Conservation (phyloP, 177 flowering plant genomes). For the Vitis hybrid region DNA sequence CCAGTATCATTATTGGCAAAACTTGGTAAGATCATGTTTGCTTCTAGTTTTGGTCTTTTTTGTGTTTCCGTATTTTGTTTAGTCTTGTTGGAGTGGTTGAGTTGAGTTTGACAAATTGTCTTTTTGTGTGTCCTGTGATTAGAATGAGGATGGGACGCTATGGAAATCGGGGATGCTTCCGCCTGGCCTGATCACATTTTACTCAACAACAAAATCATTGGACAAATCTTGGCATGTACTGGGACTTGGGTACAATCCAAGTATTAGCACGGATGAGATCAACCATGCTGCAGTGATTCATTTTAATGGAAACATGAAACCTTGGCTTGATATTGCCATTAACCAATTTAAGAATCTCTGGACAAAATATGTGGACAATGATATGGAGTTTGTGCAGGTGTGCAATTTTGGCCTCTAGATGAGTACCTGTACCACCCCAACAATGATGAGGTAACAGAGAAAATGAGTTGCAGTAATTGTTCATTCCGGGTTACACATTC, state of each 20-base stretch:
- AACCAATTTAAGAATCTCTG: slow-evolving; percentile 65
- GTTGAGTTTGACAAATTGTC: not conserved
- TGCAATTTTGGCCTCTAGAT: slow-evolving; percentile 82
- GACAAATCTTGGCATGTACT: slow-evolving; percentile 85
- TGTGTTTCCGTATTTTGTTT: not conserved
- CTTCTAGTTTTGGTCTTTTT: not conserved
- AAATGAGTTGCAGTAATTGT: slow-evolving; percentile 6
- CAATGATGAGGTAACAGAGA: slow-evolving; percentile 11
- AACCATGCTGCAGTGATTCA: slow-evolving; percentile 74
- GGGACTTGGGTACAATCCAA: slow-evolving; percentile 82
- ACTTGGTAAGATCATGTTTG: slow-evolving; percentile 44
- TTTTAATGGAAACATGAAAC: slow-evolving; percentile 81
- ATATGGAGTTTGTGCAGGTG: slow-evolving; percentile 74
- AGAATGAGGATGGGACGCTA: slow-evolving; percentile 62
- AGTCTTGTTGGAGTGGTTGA: not conserved
- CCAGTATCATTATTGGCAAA: slow-evolving; percentile 72
- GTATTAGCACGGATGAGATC: slow-evolving; percentile 80
- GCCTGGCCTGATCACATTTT: slow-evolving; percentile 69
- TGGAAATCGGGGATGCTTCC: slow-evolving; percentile 75
- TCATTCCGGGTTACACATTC: not conserved
- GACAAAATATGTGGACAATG: slow-evolving; percentile 75
- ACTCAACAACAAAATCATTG: slow-evolving; percentile 62
- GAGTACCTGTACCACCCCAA: slow-evolving; percentile 4
- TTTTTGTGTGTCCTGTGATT: slow-evolving; percentile 10
- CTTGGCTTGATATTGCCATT: slow-evolving; percentile 89